These are phyloP conservation scores for Avena eriantha DNA, from an alignment of 176 grass and related monocot species.

Conservation along the genomic window DNA sequence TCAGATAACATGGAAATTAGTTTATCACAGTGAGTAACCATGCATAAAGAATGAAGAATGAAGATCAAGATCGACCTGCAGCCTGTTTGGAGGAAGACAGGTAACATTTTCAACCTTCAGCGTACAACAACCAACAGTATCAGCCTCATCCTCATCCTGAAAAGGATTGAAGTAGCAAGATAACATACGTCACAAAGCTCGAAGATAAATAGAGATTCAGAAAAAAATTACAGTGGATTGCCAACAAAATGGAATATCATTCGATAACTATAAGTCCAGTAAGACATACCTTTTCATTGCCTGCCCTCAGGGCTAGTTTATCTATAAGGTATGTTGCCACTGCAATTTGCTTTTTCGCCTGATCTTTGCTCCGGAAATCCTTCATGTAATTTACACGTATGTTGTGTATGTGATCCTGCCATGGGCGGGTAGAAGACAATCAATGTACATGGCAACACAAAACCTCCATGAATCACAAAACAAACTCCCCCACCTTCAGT, in stretches of 20 bases:
- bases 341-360: slow-evolving; percentile 68
- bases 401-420: slow-evolving; percentile 75
- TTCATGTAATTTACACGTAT: slow-evolving; percentile 82
- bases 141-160: slow-evolving; percentile 93
- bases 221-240: neutral
- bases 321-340: slow-evolving; percentile 99
- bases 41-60: slow-evolving; percentile 16
- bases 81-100: slow-evolving; percentile 81
- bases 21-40: neutral
- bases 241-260: neutral
- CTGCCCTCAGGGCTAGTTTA: slow-evolving; percentile 92
- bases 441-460: slow-evolving; percentile 11
- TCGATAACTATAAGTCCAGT: neutral
- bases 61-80: slow-evolving; percentile 62
- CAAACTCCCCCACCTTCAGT: slow-evolving; percentile 67
- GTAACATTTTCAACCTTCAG: slow-evolving; percentile 90
- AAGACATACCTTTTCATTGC: slow-evolving; percentile 97
- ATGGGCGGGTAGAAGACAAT: slow-evolving; percentile 20
- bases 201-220: neutral
- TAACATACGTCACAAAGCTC: neutral
- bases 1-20: slow-evolving; percentile 26
- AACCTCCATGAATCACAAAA: slow-evolving; percentile 17
- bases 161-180: slow-evolving; percentile 26
- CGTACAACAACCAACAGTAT: slow-evolving; percentile 97
- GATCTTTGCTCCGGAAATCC: slow-evolving; percentile 78